Evolutionary conservation across 2,329 filamentous ascomycete species (phyloP), one percentile per base, ranked within the genome.

Genomic region (Ceratocystis cubensis): DNA sequence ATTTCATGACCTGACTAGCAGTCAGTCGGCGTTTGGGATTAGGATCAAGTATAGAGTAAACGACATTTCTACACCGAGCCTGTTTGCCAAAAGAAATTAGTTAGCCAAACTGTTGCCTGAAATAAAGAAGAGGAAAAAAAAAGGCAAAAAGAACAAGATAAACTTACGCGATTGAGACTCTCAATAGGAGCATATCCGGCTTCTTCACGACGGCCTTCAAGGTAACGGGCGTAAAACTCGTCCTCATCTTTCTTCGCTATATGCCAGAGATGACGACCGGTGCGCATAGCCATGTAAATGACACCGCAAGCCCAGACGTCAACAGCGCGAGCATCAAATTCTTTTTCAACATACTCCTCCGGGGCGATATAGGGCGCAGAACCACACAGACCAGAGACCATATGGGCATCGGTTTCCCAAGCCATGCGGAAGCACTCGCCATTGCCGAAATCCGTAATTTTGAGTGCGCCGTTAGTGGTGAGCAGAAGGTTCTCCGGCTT

Each of bases 281-380:
- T 97, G 67, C 94, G 84, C 94, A 99, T 99, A 15, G 94, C 94
- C 94, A 99, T 99, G 78, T 99, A 99, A 68, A 99, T 99, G 64
- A 99, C 94, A 74, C 94, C 94, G 69, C 91, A 96, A 28, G 94
- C 94, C 94, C 94, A 99, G 15, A 97, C 88, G 73, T 99, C 94
- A 62, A 99, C 93, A n/a, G 94, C 93, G 67, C 94, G 84, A 37
- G 94, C 94, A 73, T 99, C 94, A 71, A 99, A 99, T 74, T 99
- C 94, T 75, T 88, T 91, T 74, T 96, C 92, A 1, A 87, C 84
- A 73, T 99, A 99, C 75, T 99, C 94, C 75, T 99, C 94, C 0
- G 94, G 94, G 1, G 94, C 90, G 71, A 99, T 99, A 74, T 99
- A 99, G 0, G 94, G 94, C 25, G 93, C 94, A 15, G 92, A 96